Evolutionary conservation across 768 basidiomycete genomes (phyloP), one percentile per base, ranked within the genome.

Genomic region (Pleurotus ostreatus): DNA sequence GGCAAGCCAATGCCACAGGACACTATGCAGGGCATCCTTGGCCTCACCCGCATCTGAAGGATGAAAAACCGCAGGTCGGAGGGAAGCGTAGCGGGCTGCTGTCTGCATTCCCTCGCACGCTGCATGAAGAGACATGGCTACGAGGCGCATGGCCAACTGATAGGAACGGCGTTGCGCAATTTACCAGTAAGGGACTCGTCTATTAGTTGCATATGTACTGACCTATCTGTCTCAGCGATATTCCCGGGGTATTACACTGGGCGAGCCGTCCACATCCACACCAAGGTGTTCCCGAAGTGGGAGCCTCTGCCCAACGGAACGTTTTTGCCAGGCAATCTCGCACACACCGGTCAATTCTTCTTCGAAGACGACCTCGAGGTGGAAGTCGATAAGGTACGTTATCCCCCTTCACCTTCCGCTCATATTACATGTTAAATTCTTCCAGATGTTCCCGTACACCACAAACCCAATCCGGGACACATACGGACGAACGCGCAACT

Each of bases 221-320:
- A 54, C 37, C 40, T 40, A 13, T 39, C 18, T 12, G 40, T 34
- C 54, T n/a, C 49, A 80, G 79, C 74, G 2, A 81, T 81, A 55
- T 81, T 78, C 69, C 80, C 80, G 13, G 80, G 81, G 0, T 83
- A 83, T 60, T 83, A 81, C 61, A 80, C 78, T 1, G 80, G 81
- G 8, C 78, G 81, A 18, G 81, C 80, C 13, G 80, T 78, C 0
- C 81, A 83, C 61, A 65, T 83, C 58, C 81, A 83, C 62, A 67
- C 80, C 41, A 83, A 81, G 59, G 78, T 81, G 4, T 81, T 78
- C 67, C 76, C 78, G 1, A 73, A 71, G 55, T 83, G 81, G 81
- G 67, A 65, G 0, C 60, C 67, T 2, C 68, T 75, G 16, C 68
- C 70, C 5, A 80, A 79, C 60, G 73, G 73, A 41, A 76, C 77